Evolutionary conservation across 1,284 basidiomycete genomes (phyloP), one percentile per base, ranked within the genome.

Genomic region (Vanrija sp.): DNA sequence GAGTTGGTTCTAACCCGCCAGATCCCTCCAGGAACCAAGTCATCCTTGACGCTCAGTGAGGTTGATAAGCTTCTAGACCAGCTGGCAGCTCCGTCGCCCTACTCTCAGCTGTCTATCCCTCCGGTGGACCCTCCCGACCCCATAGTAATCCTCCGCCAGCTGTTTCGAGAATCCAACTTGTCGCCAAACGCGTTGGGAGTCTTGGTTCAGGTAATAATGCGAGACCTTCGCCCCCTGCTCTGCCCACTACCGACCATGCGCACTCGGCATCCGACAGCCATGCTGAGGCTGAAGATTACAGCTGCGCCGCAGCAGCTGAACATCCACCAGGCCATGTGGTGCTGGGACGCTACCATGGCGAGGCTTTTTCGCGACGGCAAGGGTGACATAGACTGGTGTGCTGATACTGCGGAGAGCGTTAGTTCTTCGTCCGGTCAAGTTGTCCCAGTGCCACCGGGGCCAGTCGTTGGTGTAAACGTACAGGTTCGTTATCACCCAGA

Each of bases 141-240:
- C 2, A 14, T 31, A 0, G 19, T 37, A 3, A 63, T 73, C 42
- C 60, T 73, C 10, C 51, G 43, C 3, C 23, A 19, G 6, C 59
- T 65, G 5, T 64, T 52, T 37, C 59, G 63, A 15, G 55, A 62
- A 31, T 54, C 55, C 9, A 31, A 45, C 18, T 49, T 89, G 3
- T 77, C 82, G 0, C 82, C 88, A 0, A 70, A 71, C 6, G 85
- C 87, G 41, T 80, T 85, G 0, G 78, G 82, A 0, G 81, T 85
- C 51, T 76, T 92, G 46, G 84, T 85, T 0, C 89, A 94, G 66
- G 85, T 94, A 54, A 87, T 95, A 52, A 79, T 94, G 22, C 87
- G 86, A 58, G 90, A 93, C 68, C 75, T 94, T 0, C 81, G 85
- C 18, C 88, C 89, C 2, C 67, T 93, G 2, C 70, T 91, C 0